Conservation (phyloP, 148 eudicot genomes). For the Diospyros kaki region DNA sequence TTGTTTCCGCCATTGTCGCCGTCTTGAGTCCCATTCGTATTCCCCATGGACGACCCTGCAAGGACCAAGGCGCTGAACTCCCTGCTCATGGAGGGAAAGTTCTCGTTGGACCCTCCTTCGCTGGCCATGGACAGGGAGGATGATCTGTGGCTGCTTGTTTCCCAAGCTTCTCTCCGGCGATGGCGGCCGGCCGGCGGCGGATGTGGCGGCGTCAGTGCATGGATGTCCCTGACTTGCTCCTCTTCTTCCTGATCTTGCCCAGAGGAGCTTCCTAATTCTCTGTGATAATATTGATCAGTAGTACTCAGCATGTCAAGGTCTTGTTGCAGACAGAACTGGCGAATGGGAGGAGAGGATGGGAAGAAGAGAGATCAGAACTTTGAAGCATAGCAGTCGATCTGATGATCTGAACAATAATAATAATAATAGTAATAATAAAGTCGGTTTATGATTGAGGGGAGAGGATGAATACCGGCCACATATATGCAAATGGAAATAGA, state of each 20-base stretch:
- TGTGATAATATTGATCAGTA: constrained; percentile 21
- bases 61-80: constrained; percentile 50
- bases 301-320: constrained; percentile 21
- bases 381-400: background rate
- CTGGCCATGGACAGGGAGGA: constrained; percentile 46
- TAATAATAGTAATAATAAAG: no score
- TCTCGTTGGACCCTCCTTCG: constrained; percentile 42
- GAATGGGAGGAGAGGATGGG: background rate
- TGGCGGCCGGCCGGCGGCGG: constrained; percentile 14
- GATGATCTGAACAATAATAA: no score
- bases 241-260: constrained; percentile 20
- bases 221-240: constrained; percentile 60
- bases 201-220: constrained; percentile 45
- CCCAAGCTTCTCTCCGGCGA: constrained; percentile 33
- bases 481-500: no score
- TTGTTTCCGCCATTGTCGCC: background rate
- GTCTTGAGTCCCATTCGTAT: constrained; percentile 8
- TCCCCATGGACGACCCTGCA: constrained; percentile 53
- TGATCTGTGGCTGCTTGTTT: constrained; percentile 43
- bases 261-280: constrained; percentile 37
- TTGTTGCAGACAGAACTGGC: background rate
- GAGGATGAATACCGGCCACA: no score
- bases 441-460: no score
- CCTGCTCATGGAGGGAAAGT: constrained; percentile 50
- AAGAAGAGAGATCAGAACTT: background rate